Base-by-base conservation (phyloP, 805 yeast species). In the Candida andamanensis region DNA sequence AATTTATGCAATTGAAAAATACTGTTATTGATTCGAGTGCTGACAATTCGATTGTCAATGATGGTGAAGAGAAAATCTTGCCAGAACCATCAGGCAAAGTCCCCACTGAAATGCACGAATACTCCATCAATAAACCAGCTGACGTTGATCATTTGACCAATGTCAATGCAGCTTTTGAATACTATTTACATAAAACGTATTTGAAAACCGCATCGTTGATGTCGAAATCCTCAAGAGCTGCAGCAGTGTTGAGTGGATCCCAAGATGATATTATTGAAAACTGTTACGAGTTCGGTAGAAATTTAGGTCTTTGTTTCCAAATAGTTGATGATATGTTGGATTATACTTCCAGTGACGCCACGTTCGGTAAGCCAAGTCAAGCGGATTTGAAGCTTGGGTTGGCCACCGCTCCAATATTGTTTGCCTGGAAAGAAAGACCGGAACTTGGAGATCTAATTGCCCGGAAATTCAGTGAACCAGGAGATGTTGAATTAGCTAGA, bases 1-100 rank as follows among this genome's bases (percentile, higher is more conserved):
- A 92, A 62, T 90, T 92, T 56, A 92, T 92, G 97, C 98, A 92
- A 63, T 74, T 92, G 66, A 89, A 90, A 47, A 92, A 92, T 60
- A 86, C 96, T 0, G 92, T 89, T 6, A 63, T 82, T 25, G 58
- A 47, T 37, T 44, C 44, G 28, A 73, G 67, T 38, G 76, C 74
- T 20, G 52, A 68, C 30, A 52, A 64, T 19, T 54, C 58, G 27
- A 56, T 67, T 14, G 63, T 69, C 36, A 85, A 74, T 40, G 73
- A 63, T 34, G 69, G 70, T 3, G 72, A 64, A 30, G 30, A 49
- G 28, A 49, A 72, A 58, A 41, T 44, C 18, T 56, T 75, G 11
- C 86, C 86, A 4, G 45, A 48, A 10, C 72, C 80, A 24, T 74
- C 85, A 0, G 84, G 84, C 3, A 75, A 67, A 37, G 76, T 80